Evolutionary conservation across 2,329 filamentous ascomycete species (phyloP).

Genomic region (Trichoderma aggressivum): DNA sequence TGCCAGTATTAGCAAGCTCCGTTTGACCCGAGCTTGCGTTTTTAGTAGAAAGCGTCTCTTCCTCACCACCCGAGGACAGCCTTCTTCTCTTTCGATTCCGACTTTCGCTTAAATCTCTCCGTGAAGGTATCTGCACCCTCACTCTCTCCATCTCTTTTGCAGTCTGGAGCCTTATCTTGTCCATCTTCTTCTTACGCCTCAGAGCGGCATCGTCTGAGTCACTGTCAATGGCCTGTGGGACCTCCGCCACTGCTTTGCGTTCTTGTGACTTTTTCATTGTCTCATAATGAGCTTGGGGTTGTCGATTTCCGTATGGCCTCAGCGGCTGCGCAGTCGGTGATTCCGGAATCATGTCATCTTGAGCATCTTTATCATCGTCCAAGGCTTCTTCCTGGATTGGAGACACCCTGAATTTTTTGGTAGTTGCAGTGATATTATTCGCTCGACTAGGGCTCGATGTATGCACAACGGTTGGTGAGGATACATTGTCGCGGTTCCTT

Average conservation of each 20-base stretch:
- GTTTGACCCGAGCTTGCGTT: background rate
- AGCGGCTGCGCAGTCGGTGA: constrained; percentile 32
- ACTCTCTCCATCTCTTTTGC: constrained; percentile 41
- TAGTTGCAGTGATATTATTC: constrained; percentile 32
- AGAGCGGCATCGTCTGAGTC: constrained; percentile 35
- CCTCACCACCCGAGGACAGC: background rate
- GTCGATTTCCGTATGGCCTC: constrained; percentile 25
- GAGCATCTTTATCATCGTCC: constrained; percentile 24
- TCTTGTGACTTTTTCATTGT: constrained; percentile 47
- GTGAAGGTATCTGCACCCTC: constrained; percentile 31
- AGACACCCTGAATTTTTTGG: constrained; percentile 23
- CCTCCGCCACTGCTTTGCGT: constrained; percentile 31
- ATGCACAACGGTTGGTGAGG: constrained; percentile 41
- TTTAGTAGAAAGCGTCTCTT: background rate
- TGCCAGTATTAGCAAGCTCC: background rate
- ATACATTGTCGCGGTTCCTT: constrained; percentile 47
- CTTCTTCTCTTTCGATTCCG: constrained; percentile 30
- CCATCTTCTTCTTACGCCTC: constrained; percentile 37
- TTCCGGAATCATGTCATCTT: constrained; percentile 36
- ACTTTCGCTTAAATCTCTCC: constrained; percentile 24
- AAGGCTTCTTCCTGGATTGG: constrained; percentile 28
- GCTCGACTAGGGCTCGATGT: constrained; percentile 42
- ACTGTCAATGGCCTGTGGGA: constrained; percentile 29
- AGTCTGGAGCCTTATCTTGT: constrained; percentile 39
- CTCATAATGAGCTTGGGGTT: constrained; percentile 43